These are phyloP conservation scores for Candida caryicola DNA, from an alignment of 805 yeast genomes.

Conservation along the genomic window DNA sequence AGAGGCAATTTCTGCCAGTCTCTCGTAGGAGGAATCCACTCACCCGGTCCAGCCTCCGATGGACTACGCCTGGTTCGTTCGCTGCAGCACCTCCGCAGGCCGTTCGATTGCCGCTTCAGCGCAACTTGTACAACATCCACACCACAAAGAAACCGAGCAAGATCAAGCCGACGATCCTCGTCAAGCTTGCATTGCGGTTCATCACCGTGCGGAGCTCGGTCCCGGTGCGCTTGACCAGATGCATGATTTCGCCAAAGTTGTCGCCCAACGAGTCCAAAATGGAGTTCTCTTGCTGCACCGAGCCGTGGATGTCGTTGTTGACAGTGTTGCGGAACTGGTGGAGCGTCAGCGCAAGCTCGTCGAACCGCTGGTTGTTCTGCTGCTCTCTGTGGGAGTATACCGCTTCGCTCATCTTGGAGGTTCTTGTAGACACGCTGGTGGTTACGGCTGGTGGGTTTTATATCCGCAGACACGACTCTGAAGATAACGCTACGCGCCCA, in stretches of 20 bases:
- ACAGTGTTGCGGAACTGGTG: conserved; percentile 43
- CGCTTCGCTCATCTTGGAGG: conserved; percentile 18
- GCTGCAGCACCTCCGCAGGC: not conserved
- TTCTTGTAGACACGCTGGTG: no score
- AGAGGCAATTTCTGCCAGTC: no score
- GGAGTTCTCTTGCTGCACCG: conserved; percentile 40
- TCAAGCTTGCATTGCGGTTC: conserved; percentile 41
- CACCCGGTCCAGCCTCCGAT: no score
- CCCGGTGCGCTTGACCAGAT: conserved; percentile 38
- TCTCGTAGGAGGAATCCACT: no score
- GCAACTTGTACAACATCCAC: conserved; percentile 39
- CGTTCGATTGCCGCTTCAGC: conserved; percentile 11
- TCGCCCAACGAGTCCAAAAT: conserved; percentile 37
- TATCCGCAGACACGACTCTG: no score
- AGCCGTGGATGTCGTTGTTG: conserved; percentile 40
- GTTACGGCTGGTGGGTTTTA: no score
- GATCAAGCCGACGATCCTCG: conserved; percentile 35
- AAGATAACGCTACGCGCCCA: no score
- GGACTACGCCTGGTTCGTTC: no score
- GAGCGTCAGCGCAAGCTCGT: conserved; percentile 41
- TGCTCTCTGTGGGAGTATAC: conserved; percentile 42
- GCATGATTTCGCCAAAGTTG: conserved; percentile 37
- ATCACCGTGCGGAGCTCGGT: conserved; percentile 39
- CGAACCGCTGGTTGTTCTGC: conserved; percentile 42
- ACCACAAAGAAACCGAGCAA: conserved; percentile 32